Base-by-base conservation (phyloP, 78 protist genomes). In the Dictyostelium citrinum region DNA sequence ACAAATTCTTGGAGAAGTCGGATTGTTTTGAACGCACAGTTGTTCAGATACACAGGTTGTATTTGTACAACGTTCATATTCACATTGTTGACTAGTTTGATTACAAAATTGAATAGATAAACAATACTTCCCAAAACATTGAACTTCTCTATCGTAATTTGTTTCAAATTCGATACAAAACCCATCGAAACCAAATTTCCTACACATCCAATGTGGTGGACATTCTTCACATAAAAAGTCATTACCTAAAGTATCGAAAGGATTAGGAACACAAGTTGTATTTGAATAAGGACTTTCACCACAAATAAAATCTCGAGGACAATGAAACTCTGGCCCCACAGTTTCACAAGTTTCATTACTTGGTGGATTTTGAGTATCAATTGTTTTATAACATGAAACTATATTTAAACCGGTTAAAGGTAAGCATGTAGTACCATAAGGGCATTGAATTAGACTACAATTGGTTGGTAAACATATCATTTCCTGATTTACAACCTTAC, bases 121-220 rank as follows among this genome's bases (percentile, higher is more conserved):
- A 84, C 91, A 84, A 31, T 17, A 46, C 2, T n/a, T 33, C 16
- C 74, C 81, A 37, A 35, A 70, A n/a, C 91, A 84, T 22, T 71
- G 46, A 4, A 43, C 3, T 16, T 46, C 82, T n/a, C 31, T 39
- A 3, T 4, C 31, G 1, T 5, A 6, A 4, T n/a, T 27, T 4
- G 1, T 12, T 11, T 41, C 39, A 80, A 80, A 84, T 51, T 84
- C 91, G 0, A 77, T 55, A 55, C 91, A 84, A 27, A 84, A 20
- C 2, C 68, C 80, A 72, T 80, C 82, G 75, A 81, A 84, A 20
- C 91, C 91, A 84, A 84, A 84, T 55, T n/a, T 17, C 9, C 61
- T 80, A 51, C 91, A 84, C 22, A 24, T 58, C 61, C 79, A 84
- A 9, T 24, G 17, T 27, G 8, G 29, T 9, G 91, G 91, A 55